phyloP scores from a whole-genome alignment of 164 flowering plant species.

The Macadamia integrifolia region DNA sequence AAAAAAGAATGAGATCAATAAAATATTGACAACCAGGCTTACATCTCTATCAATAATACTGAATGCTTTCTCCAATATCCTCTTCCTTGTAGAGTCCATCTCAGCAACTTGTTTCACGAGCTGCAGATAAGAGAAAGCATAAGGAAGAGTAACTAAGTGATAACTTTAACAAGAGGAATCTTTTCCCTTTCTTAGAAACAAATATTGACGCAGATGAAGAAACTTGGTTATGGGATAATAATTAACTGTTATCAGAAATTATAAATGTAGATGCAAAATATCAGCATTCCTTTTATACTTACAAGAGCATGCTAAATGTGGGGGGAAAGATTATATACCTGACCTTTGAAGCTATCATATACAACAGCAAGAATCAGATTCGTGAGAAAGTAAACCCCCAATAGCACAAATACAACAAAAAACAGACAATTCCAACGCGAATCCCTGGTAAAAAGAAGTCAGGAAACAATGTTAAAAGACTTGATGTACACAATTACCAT shows the following conservation, averaged over 20 bases:
- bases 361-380: conserved; percentile 94
- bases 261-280: background rate
- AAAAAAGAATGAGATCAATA: background rate
- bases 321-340: conserved; percentile 38
- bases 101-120: conserved; percentile 79
- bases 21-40: conserved; percentile 24
- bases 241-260: background rate
- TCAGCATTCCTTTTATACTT: background rate
- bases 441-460: conserved; percentile 38
- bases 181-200: background rate
- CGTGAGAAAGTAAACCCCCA: conserved; percentile 95
- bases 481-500: background rate
- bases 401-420: conserved; percentile 66
- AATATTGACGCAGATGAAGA: conserved; percentile 1
- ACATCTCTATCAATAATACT: conserved; percentile 61
- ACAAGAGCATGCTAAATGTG: conserved; percentile 1
- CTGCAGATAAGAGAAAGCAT: conserved; percentile 28
- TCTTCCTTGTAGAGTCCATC: conserved; percentile 57
- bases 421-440: conserved; percentile 84
- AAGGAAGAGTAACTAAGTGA: background rate
- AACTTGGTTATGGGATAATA: background rate
- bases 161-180: background rate
- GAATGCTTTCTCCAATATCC: conserved; percentile 66
- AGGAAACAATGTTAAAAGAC: background rate
- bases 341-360: conserved; percentile 84